Evolutionary conservation across 75 land plant genomes (phyloP).

Genomic region (Azolla pinnata): DNA sequence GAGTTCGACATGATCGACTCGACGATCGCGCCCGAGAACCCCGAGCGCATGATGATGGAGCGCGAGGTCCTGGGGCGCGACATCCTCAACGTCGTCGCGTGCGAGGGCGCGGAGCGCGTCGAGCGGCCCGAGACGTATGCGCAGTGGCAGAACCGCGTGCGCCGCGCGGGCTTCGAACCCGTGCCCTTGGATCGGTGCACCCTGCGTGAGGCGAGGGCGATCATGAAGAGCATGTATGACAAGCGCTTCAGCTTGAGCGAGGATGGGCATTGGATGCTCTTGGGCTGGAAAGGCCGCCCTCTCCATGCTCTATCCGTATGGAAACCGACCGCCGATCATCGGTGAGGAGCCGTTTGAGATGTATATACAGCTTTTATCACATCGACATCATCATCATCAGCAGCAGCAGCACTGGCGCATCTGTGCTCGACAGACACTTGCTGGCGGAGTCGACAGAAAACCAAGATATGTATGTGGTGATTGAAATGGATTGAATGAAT

Average conservation of each 20-base stretch:
- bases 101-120: constrained; percentile 70
- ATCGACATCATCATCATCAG: too few species aligned
- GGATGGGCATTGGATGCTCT: constrained; percentile 61
- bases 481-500: too few species aligned
- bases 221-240: constrained; percentile 32
- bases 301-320: constrained; percentile 46
- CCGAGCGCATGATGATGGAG: constrained; percentile 45
- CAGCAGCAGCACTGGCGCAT: too few species aligned
- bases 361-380: too few species aligned
- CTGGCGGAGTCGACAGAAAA: too few species aligned
- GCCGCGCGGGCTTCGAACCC: constrained; percentile 63
- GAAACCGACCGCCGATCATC: too few species aligned
- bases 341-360: too few species aligned
- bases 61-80: constrained; percentile 47
- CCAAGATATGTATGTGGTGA: too few species aligned
- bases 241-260: constrained; percentile 56
- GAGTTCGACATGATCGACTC: constrained; percentile 60
- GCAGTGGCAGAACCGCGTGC: constrained; percentile 67
- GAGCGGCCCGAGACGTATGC: constrained; percentile 82
- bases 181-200: constrained; percentile 29
- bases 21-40: constrained; percentile 33
- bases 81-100: constrained; percentile 63
- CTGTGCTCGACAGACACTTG: too few species aligned
- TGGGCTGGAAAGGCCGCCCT: constrained; percentile 75
- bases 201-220: constrained; percentile 25